Base-by-base conservation (phyloP, 768 basidiomycete genomes). In the Mycena maculata region DNA sequence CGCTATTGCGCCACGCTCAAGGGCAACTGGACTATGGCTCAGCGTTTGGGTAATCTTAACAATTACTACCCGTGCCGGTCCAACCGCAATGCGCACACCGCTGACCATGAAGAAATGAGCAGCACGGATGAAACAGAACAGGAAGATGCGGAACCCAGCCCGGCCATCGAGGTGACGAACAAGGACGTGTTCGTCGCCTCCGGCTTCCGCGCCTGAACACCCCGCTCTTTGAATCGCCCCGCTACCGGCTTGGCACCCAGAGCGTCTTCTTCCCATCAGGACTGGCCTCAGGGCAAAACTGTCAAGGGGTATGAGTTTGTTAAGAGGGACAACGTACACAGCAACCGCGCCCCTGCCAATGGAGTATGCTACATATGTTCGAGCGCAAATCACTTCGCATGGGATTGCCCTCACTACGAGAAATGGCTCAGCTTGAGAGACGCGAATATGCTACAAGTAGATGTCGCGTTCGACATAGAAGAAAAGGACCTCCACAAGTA, bases 331-430 rank as follows among this genome's bases (percentile, higher is more conserved):
- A 48, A 58, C 7, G 48, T 49, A 1, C 39, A 27, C 23, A 66
- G 64, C 41, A 22, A 25, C 2, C 36, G 47, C 3, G 1, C 48
- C 5, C 64, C 56, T 0, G n/a, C n/a, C n/a, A 33, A 39, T 9
- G 69, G 71, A 0, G 23, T 13, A 0, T 76, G 74, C 47, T 73
- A 57, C 30, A 50, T 76, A 0, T 76, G 75, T 27, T 68, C 71
- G 2, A 76, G 75, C 59, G 47, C 66, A 0, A 65, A 69, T 4
- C 75, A 76, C 27, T 72, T 65, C 25, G 64, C 50, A 1, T 42
- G 69, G 7, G 72, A 73, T 18, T 76, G 75, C 36, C 63, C 71
- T 0, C 72, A 76, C 28, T 73, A 70, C 44, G 65, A 68, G 0
- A 33, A 31, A 2, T 76, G 69, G 64, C 41, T 65, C 0, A 8